Evolutionary conservation across 768 basidiomycete genomes (phyloP).

Genomic region (Russula vinacea): DNA sequence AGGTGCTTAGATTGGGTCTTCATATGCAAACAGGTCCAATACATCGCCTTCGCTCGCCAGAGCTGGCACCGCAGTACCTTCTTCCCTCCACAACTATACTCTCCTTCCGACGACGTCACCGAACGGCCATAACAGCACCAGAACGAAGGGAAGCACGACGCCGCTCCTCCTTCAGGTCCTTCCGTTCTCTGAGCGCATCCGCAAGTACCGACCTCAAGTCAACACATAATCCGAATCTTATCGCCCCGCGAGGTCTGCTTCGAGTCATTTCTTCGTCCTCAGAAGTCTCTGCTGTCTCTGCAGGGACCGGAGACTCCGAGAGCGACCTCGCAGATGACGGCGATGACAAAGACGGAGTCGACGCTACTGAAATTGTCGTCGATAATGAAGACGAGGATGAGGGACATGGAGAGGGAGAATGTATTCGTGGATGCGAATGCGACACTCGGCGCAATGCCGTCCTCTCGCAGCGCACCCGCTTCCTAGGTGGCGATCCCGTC

Average conservation of each 20-base stretch:
- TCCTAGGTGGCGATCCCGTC: constrained; percentile 4
- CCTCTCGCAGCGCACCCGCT: constrained; percentile 5
- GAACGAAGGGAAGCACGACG: constrained; percentile 2
- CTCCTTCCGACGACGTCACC: not conserved
- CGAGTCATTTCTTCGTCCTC: not conserved
- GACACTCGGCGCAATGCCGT: too few species aligned
- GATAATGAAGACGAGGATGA: not conserved
- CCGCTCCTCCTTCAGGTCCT: constrained; percentile 21
- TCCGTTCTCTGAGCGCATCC: constrained; percentile 21
- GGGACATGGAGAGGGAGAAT: not conserved
- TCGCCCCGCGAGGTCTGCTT: not conserved
- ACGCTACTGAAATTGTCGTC: constrained; percentile 9
- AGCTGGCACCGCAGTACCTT: not conserved
- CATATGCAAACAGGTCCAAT: constrained; percentile 26
- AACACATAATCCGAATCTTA: not conserved
- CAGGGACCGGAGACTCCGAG: not conserved
- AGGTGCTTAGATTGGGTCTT: constrained; percentile 6
- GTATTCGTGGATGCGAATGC: not conserved
- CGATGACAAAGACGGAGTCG: constrained; percentile 17
- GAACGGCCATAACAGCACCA: not conserved
- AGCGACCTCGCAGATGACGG: constrained; percentile 1
- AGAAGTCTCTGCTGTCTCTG: not conserved
- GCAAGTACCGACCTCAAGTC: constrained; percentile 19
- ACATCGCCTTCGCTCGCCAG: constrained; percentile 21
- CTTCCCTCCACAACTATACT: not conserved